Evolutionary conservation across 2,329 filamentous ascomycete species (phyloP).

Genomic region (Berkeleyomyces basicola): DNA sequence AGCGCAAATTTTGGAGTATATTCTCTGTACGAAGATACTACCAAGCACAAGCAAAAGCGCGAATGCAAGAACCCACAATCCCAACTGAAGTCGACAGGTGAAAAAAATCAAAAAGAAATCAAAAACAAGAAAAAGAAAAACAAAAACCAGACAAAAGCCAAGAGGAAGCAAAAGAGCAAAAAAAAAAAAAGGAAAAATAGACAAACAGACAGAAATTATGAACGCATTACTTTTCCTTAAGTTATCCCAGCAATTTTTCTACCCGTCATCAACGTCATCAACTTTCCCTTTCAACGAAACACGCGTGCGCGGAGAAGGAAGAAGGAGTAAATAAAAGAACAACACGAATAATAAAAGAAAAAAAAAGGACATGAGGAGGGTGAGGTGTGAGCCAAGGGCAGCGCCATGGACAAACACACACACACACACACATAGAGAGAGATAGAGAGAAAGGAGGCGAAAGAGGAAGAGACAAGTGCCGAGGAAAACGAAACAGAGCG

Average conservation of each 20-base stretch:
- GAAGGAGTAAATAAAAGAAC: neutral
- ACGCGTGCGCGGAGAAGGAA: neutral
- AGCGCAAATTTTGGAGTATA: neutral
- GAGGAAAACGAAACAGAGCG: slow-evolving; percentile 14
- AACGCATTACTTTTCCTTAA: slow-evolving; percentile 9
- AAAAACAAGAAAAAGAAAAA: neutral
- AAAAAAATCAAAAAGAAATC: neutral
- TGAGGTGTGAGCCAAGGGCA: neutral
- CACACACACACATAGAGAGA: slow-evolving; percentile 12
- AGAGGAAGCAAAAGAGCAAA: neutral
- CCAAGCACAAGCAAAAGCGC: neutral
- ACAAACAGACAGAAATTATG: neutral
- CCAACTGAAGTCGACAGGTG: neutral
- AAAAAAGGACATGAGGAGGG: neutral
- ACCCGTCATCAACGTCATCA: slow-evolving; percentile 4
- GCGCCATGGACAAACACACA: neutral
- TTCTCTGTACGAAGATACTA: neutral
- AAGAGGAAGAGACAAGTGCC: slow-evolving; percentile 8
- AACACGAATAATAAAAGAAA: neutral
- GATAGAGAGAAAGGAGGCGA: slow-evolving; percentile 2
- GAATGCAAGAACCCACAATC: neutral
- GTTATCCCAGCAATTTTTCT: slow-evolving; percentile 7
- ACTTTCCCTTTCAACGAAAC: neutral
- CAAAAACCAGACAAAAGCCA: neutral
- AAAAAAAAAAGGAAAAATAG: neutral